These are phyloP conservation scores for Psophocarpus tetragonolobus DNA, from an alignment of 306 rosid genomes.

Conservation along the genomic window DNA sequence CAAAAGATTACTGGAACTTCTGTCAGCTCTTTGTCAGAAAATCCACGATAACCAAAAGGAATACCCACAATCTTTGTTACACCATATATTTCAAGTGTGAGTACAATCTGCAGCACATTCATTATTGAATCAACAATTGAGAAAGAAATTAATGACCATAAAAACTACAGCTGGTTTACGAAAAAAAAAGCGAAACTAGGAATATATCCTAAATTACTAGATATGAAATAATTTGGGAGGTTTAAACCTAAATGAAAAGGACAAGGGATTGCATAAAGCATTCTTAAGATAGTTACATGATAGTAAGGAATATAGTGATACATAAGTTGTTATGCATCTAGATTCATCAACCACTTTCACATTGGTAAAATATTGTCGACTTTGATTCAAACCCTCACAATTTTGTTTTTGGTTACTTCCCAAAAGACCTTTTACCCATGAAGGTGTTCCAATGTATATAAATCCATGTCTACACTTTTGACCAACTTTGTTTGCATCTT, in stretches of 20 bases:
- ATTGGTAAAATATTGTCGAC: too few species aligned
- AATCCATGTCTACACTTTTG: too few species aligned
- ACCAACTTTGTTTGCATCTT: too few species aligned
- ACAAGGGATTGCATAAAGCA: background rate
- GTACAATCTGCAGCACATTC: slow-evolving; percentile 75
- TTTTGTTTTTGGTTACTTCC: too few species aligned
- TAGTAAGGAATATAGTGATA: slow-evolving; percentile 1
- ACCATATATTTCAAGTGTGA: slow-evolving; percentile 97
- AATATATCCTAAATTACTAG: background rate
- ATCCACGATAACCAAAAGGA: slow-evolving; percentile 97
- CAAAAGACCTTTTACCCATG: too few species aligned
- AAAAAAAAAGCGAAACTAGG: slow-evolving; percentile 27
- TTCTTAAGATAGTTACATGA: background rate
- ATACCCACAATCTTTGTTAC: slow-evolving; percentile 86
- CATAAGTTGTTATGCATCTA: too few species aligned
- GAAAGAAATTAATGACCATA: slow-evolving; percentile 18
- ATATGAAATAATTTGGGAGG: background rate
- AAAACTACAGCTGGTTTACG: background rate
- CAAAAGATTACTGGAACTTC: slow-evolving; percentile 75
- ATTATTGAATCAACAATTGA: slow-evolving; percentile 27
- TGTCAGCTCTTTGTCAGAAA: slow-evolving; percentile 66
- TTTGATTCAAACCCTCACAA: too few species aligned
- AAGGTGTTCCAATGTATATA: too few species aligned
- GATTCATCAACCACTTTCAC: too few species aligned
- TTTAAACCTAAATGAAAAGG: slow-evolving; percentile 5